phyloP scores from a whole-genome alignment of 805 yeast genomes.

The Nakazawaea siamensis region DNA sequence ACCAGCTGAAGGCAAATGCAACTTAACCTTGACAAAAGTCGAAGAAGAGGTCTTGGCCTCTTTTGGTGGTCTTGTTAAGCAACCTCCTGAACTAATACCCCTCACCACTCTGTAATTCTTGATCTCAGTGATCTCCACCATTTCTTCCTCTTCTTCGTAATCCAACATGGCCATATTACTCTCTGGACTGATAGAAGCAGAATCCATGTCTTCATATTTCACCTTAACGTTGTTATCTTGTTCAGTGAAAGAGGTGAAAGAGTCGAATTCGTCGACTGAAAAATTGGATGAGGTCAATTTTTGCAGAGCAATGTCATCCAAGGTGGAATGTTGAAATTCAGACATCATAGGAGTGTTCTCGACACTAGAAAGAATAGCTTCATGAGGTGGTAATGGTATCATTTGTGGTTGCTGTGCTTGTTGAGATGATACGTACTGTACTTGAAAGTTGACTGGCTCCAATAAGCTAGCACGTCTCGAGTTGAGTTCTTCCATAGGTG shows the following conservation, averaged over 20 bases:
- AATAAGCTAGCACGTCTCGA: conserved; percentile 6
- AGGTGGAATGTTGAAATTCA: neutral
- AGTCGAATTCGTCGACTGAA: neutral
- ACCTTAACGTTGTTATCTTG: too few species aligned
- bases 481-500: conserved; percentile 7
- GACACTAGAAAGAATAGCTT: conserved; percentile 6
- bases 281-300: neutral
- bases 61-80: conserved; percentile 47
- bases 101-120: conserved; percentile 36
- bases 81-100: conserved; percentile 53
- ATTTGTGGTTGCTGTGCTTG: conserved; percentile 8
- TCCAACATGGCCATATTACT: neutral
- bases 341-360: conserved; percentile 7
- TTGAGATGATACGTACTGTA: conserved; percentile 8
- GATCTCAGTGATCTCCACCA: conserved; percentile 6
- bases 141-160: conserved; percentile 3
- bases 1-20: conserved; percentile 36
- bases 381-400: neutral
- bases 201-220: too few species aligned
- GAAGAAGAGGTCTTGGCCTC: conserved; percentile 16
- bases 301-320: conserved; percentile 1
- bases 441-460: neutral
- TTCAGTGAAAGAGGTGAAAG: neutral
- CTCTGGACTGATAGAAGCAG: neutral
- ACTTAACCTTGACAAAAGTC: conserved; percentile 35